phyloP scores from a whole-genome alignment of 2,329 filamentous ascomycete species.

The Cladosporium austrohemisphaericum region DNA sequence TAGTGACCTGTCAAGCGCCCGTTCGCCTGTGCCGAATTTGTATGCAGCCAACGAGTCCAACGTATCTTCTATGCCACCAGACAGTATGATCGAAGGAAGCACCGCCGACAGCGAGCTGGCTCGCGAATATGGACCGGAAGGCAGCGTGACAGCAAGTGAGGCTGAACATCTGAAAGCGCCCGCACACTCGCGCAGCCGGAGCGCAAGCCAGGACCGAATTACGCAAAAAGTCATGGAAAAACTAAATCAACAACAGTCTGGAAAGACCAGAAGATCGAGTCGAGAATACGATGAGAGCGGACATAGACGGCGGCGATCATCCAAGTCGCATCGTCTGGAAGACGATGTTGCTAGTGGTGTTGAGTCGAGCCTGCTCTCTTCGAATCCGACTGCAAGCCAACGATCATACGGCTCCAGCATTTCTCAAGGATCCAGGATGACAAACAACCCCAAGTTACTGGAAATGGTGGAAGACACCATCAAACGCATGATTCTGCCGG shows the following conservation, averaged over 20 bases:
- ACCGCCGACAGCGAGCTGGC: slow-evolving; percentile 45
- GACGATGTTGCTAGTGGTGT: slow-evolving; percentile 50
- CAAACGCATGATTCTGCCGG: slow-evolving; percentile 80
- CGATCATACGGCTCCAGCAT: slow-evolving; percentile 58
- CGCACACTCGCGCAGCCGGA: slow-evolving; percentile 56
- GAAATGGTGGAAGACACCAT: slow-evolving; percentile 94
- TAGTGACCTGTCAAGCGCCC: slow-evolving; percentile 62
- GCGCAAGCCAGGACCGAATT: slow-evolving; percentile 63
- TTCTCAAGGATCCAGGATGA: slow-evolving; percentile 67
- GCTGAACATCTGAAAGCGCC: slow-evolving; percentile 52
- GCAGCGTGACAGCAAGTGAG: slow-evolving; percentile 34
- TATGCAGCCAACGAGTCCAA: slow-evolving; percentile 72
- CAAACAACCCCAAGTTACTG: slow-evolving; percentile 87
- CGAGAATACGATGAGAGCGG: slow-evolving; percentile 35
- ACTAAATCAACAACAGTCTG: slow-evolving; percentile 48
- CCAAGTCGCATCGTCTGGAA: slow-evolving; percentile 51
- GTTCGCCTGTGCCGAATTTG: slow-evolving; percentile 49
- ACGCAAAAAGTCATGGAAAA: slow-evolving; percentile 68
- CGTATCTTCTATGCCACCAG: slow-evolving; percentile 76
- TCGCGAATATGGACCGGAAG: slow-evolving; percentile 25
- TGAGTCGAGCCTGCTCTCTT: slow-evolving; percentile 62
- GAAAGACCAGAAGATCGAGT: slow-evolving; percentile 38
- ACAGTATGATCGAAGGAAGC: slow-evolving; percentile 62
- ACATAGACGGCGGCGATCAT: slow-evolving; percentile 32
- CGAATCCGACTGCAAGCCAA: slow-evolving; percentile 51